Evolutionary conservation across 169 alveolate genomes (phyloP), one percentile per base, ranked within the genome.

Genomic region (Eimeria mitis): DNA sequence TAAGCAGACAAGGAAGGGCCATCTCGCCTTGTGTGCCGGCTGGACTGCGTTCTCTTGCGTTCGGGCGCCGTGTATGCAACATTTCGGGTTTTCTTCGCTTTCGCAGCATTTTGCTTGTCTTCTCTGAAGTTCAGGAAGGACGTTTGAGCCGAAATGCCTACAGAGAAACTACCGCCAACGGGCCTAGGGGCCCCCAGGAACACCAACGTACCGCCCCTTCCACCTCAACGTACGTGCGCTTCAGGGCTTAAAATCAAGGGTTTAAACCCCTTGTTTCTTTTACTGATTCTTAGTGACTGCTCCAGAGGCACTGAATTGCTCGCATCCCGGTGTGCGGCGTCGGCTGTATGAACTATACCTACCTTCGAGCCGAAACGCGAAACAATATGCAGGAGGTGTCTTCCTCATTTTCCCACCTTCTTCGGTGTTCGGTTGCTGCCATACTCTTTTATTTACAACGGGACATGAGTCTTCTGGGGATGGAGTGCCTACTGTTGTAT

Each of bases 151-250:
- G 42, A 78, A 78, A 78, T 78, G 88, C 88, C 88, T 4, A 2
- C 25, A 49, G 88, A 78, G 5, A 44, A n/a, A 47, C 37, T 78
- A 42, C 88, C 88, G 63, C 44, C 13, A 7, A n/a, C 68, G 13
- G 88, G 68, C 44, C 63, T 23, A 44, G 88, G 88, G 65, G 88
- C 88, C 88, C 88, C 25, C 88, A 78, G 65, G 65, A 44, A 13
- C 88, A 49, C 28, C 88, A 49, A 49, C 65, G 88, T 68, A 23
- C 88, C 88, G 44, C 90, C 90, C 13, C 75, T 83, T 83, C 90
- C 73, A 49, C 76, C 90, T 37, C 90, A 83, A 54, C 90, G 73
- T 83, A 54, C 61, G 73, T 56, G 75, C 21, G 49, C 23, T 83
- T 31, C 65, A 37, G 40, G 42, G 19, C 21, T 49, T 47, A 42